phyloP scores from a whole-genome alignment of 768 basidiomycete species.

The Holtermanniella nyarrowii region DNA sequence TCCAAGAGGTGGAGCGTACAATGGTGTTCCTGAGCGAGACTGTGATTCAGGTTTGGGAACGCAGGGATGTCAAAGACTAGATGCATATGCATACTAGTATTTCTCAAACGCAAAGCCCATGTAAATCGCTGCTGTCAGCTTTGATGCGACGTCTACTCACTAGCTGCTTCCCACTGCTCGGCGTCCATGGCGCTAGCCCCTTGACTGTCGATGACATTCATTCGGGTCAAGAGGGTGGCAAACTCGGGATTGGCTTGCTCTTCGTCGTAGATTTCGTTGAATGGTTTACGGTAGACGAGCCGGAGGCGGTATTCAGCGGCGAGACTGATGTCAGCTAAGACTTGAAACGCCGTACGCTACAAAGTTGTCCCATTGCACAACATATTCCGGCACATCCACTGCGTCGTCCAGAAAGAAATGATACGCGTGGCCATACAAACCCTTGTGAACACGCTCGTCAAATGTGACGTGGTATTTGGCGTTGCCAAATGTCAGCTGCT shows the following conservation, averaged over 20 bases:
- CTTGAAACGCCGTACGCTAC: constrained; percentile 51
- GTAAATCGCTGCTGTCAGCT: constrained; percentile 61
- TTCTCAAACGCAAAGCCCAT: constrained; percentile 77
- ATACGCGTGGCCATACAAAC: constrained; percentile 80
- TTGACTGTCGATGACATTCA: constrained; percentile 79
- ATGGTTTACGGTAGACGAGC: constrained; percentile 71
- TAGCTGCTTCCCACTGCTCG: constrained; percentile 97
- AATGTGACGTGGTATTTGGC: constrained; percentile 81
- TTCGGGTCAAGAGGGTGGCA: constrained; percentile 66
- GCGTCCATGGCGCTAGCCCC: constrained; percentile 88
- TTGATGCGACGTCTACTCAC: constrained; percentile 49
- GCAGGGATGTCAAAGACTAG: constrained; percentile 25
- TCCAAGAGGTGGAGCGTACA: constrained; percentile 89
- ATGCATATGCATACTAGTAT: background rate
- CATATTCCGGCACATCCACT: constrained; percentile 92
- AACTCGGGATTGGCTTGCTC: constrained; percentile 72
- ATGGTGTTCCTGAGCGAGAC: constrained; percentile 97
- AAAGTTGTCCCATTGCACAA: constrained; percentile 93
- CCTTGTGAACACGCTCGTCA: constrained; percentile 53
- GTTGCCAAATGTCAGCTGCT: constrained; percentile 78
- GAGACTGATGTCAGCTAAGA: constrained; percentile 47
- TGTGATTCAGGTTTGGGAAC: constrained; percentile 64
- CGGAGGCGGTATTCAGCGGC: constrained; percentile 70
- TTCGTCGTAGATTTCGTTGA: constrained; percentile 77
- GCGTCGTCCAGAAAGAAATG: constrained; percentile 89